Conservation (phyloP, 345 rosid genomes). For the Gossypium raimondii region DNA sequence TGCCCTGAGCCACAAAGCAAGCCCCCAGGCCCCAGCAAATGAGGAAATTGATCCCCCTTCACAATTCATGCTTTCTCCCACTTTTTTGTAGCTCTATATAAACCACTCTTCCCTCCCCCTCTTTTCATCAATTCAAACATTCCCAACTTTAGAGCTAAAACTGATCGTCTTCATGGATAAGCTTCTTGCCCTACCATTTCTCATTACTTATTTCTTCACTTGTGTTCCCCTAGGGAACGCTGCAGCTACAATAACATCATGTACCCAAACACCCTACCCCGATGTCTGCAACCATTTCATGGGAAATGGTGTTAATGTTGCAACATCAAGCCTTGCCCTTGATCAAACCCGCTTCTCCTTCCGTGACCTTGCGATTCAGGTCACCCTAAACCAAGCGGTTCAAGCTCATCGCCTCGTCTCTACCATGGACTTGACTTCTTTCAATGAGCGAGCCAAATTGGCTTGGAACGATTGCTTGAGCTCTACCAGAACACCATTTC, state of each 20-base stretch:
- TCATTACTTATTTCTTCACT: too few relatives aligned
- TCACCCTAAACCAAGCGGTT: conserved; percentile 50
- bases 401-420: conserved; percentile 46
- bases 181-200: too few relatives aligned
- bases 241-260: not conserved
- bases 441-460: conserved; percentile 36
- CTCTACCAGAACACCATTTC: conserved; percentile 52
- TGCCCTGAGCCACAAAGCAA: too few relatives aligned
- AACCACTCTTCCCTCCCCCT: too few relatives aligned
- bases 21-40: too few relatives aligned
- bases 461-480: conserved; percentile 61
- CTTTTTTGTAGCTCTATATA: too few relatives aligned
- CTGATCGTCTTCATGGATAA: too few relatives aligned
- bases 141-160: too few relatives aligned
- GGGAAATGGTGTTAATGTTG: not conserved
- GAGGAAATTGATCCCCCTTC: too few relatives aligned
- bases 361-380: conserved; percentile 41
- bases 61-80: too few relatives aligned
- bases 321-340: not conserved
- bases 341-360: conserved; percentile 22
- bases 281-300: not conserved
- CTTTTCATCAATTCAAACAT: too few relatives aligned
- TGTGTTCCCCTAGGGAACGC: not conserved
- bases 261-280: not conserved
- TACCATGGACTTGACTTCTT: conserved; percentile 34